Evolutionary conservation across 495 filamentous ascomycete genomes (phyloP), one percentile per base, ranked within the genome.

Genomic region (Cercophora newfieldiana): DNA sequence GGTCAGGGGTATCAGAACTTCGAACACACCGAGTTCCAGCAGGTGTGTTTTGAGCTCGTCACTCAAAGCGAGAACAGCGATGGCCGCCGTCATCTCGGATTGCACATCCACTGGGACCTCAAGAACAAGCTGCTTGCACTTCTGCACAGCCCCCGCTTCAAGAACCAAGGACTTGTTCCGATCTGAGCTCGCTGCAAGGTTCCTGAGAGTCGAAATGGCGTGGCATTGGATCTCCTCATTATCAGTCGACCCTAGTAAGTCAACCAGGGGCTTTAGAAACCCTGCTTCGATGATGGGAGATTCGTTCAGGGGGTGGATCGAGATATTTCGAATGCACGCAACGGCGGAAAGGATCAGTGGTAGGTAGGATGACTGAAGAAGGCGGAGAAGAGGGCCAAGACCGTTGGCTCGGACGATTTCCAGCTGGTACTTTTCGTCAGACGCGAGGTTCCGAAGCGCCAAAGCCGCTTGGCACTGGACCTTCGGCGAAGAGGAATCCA

Each of bases 181-280:
- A 74, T 99, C 95, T 10, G 94, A 97, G 80, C 93, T 97, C 19
- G 95, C 95, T 19, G 95, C 95, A 28, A 99, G 86, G 71, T 99
- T 99, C 57, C 95, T 87, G 19, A 99, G 87, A 0, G 95, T 99
- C 7, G 96, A 98, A 66, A 99, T 98, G 37, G 95, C 96, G 71
- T 99, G 95, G 72, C 95, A 99, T 74, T 99, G 95, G 37, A 99
- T 98, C 73, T 99, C 95, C 77, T 99, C 95, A 71, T 97, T 97
- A 69, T 98, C 96, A 8, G 93, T 97, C 7, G 93, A 93, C 28
- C 94, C 95, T 21, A 99, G 83, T 7, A 99, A 83, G 64, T 97
- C 95, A 21, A 99, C 96, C 63, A 99, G 77, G 1, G 95, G 95
- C 72, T 91, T 93, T 55, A 99, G 76, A 74, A 99, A 98, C 33